Percentiles rank a stretch among this genome's conserved stretches.
Evolutionary conservation across 2,329 filamentous ascomycete species (phyloP).

Genomic region (Colletotrichum karsti): DNA sequence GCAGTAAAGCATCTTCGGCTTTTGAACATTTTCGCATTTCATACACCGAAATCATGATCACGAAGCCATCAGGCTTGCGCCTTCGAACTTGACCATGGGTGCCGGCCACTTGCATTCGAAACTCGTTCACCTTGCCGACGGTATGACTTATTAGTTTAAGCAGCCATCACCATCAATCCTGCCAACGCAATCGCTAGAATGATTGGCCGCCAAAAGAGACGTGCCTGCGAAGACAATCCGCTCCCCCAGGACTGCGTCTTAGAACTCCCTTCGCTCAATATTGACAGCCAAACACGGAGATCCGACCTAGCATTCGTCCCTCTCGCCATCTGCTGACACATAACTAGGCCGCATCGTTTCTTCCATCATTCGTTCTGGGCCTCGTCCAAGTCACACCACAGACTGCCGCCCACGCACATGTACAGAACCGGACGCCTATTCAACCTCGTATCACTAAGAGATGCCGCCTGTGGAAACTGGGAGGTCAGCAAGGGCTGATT

Average conservation of each 20-base stretch:
- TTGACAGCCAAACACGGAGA: too few species aligned
- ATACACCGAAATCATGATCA: background rate
- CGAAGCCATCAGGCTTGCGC: background rate
- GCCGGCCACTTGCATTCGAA: too few species aligned
- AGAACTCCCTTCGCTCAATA: too few species aligned
- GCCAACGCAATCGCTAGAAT: too few species aligned
- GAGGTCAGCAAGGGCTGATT: background rate
- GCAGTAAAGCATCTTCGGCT: background rate
- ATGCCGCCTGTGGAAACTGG: background rate
- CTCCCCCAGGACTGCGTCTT: too few species aligned
- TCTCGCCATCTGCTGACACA: background rate
- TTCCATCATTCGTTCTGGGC: too few species aligned
- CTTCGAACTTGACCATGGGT: background rate
- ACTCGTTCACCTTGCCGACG: too few species aligned
- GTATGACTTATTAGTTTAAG: too few species aligned
- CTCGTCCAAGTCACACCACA: constrained; percentile 9
- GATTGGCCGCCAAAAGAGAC: too few species aligned
- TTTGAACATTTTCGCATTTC: background rate
- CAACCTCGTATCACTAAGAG: background rate
- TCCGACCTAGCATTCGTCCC: background rate
- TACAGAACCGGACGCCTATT: background rate
- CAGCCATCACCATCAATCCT: too few species aligned
- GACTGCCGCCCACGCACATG: background rate
- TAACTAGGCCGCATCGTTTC: background rate
- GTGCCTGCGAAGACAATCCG: too few species aligned